Base-by-base conservation (phyloP, 768 basidiomycete species). In the Xerocomellus chrysenteron region DNA sequence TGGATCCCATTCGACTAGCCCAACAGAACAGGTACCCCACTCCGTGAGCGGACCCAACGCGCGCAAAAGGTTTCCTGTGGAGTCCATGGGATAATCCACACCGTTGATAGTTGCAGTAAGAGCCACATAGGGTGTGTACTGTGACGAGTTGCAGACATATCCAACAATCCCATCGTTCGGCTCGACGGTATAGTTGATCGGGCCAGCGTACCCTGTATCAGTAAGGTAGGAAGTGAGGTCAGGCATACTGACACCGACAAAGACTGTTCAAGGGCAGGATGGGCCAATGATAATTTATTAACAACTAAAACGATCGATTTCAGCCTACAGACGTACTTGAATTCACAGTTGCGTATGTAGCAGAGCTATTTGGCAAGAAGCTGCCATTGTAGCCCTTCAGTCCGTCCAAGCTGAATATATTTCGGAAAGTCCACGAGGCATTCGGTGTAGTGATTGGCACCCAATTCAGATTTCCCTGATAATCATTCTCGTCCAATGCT, bases 31-130 rank as follows among this genome's bases (percentile, higher is more conserved):
- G 5, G 55, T 57, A 24, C 58, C 63, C 52, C 43, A 33, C 4
- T n/a, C 8, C 5, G 57, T 17, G 8, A 56, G 36, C 5, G 57
- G 52, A 33, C 57, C 49, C 3, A 9, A 3, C 5, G 51, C 42
- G 16, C 64, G 61, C 41, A 67, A 44, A 16, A 59, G 57, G 26
- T 44, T 68, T 47, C 60, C 55, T 17, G 54, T 11, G 8, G 67
- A 69, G 32, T 64, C 61, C 0, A 70, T 60, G 14, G 47, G 61
- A 57, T 68, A 68, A 46, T 68, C 66, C 6, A 70, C 59, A 2
- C 59, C 67, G 37, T 67, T 71, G 47, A 71, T 65, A 0, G 56
- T 65, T 8, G 60, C 52, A 6, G 60, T 65, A 10, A 71, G 54
- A 4, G 60, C 62, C 3, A 68, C 57, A 11, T 55, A 62, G 1